Evolutionary conservation across 441 rosid genomes (phyloP), one percentile per base, ranked within the genome.

Genomic region (Gossypium aridum): DNA sequence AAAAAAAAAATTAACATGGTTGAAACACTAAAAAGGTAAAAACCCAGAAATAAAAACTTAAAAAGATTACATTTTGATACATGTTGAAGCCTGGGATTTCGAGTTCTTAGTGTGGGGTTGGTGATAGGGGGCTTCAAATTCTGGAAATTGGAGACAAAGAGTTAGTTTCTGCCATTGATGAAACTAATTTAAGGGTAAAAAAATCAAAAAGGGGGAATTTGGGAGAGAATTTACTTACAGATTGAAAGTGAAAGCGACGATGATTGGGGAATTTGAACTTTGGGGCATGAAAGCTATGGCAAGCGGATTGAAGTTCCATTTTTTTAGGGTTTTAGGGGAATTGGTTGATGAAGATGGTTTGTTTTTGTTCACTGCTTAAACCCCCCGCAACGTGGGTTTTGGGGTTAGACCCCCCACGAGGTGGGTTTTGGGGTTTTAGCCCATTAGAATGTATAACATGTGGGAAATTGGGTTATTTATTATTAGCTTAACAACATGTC

Each of bases 261-360:
- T 56, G 62, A 63, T 23, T 72, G 60, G 80, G 64, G 9, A 82
- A 67, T 51, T 72, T 62, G 77, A 82, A 64, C 56, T 81, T 82
- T 2, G 87, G 87, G 3, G 81, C 63, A 26, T 79, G 72, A 70
- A 82, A 51, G 7, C 92, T 89, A 6, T 80, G 66, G 76, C 86
- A 86, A 77, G 83, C 80, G 1, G 91, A 81, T 79, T 85, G 88
- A 64, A 82, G 59, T 23, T 75, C 88, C 96, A 88, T 34, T 88
- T 23, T 17, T 31, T 28, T 72, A 68, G 76, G 71, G 61, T 57
- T 75, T 74, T 59, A 39, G 77, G 16, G 34, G 2, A 77, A 26
- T 70, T 70, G n/a, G 54, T 17, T n/a, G 19, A 61, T 16, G 7
- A 7, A 7, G 64, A 2, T 34, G 10, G 1, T 70, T 16, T 28